Evolutionary conservation across 306 rosid genomes (phyloP), one percentile per base, ranked within the genome.

Genomic region (Gynostemma pentaphyllum): DNA sequence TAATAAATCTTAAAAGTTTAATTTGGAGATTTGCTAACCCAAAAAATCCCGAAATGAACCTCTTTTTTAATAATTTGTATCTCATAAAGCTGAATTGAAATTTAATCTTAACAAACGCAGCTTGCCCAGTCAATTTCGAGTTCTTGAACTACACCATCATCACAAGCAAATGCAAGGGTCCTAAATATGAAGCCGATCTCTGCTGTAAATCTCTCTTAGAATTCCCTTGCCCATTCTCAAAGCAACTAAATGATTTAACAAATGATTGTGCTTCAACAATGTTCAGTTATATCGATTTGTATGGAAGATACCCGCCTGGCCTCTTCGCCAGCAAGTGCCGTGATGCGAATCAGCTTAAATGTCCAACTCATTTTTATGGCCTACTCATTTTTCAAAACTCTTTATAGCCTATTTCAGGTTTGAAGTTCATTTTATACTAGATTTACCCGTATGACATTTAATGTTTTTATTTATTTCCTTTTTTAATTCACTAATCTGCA

Each of bases 111-210:
- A 62, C 53, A 56, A 32, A 9, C 76, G 84, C 94, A 92, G 98
- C 84, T 62, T 92, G 99, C 70, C 66, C 95, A n/a, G 90, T 86
- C 72, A 84, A 81, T 68, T 92, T 92, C 0, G 99, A 92, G 81
- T 86, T 82, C 50, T 24, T 71, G 56, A 86, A 92, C 84, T 92
- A 92, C 85, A 79, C 95, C 13, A 53, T 79, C 45, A 82, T 92
- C 83, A 92, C 84, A 54, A 86, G 84, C 90, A 66, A 74, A 79
- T 92, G 99, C 84, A 92, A 86, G 75, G 96, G 99, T 50, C 99
- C 99, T 1, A 37, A 19, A 0, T 92, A 88, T 78, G 74, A 82
- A n/a, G 70, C 90, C 18, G 36, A 68, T 0, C 47, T 22, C 1
- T 88, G 99, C 47, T 92, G 99, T 34, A 46, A 34, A 23, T 54